Evolutionary conservation across 768 basidiomycete species (phyloP).

Genomic region (Pleurotus djamor): DNA sequence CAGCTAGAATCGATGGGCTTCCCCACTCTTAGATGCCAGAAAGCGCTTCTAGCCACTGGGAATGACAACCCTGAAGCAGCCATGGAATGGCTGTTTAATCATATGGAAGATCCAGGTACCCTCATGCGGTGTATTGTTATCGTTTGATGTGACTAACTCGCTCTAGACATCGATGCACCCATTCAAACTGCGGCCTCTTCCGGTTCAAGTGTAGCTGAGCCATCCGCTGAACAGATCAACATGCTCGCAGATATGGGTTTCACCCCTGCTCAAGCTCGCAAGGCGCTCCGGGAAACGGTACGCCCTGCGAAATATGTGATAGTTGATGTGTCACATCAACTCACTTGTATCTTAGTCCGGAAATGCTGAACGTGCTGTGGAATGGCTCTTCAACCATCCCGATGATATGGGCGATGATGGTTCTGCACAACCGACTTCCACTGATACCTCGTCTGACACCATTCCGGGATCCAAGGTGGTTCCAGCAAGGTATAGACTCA

Average conservation of each 20-base stretch:
- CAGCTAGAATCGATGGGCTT: conserved; percentile 93
- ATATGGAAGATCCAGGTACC: conserved; percentile 92
- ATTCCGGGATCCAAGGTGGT: conserved; percentile 52
- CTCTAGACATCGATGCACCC: conserved; percentile 82
- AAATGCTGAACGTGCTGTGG: conserved; percentile 82
- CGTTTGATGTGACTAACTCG: background rate
- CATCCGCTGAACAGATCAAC: conserved; percentile 64
- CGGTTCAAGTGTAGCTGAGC: conserved; percentile 39
- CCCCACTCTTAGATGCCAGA: conserved; percentile 80
- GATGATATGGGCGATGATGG: conserved; percentile 74
- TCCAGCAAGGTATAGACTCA: conserved; percentile 78
- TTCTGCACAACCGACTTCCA: conserved; percentile 18
- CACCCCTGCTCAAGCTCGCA: conserved; percentile 74
- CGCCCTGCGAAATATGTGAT: conserved; percentile 20
- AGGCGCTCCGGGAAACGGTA: conserved; percentile 87
- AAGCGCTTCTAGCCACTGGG: conserved; percentile 88
- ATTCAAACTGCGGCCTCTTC: conserved; percentile 35
- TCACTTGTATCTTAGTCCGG: conserved; percentile 44
- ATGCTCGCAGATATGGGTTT: conserved; percentile 94
- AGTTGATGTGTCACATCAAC: background rate
- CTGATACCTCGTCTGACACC: conserved; percentile 18
- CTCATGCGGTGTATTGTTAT: background rate
- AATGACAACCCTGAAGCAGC: conserved; percentile 73
- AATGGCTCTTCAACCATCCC: conserved; percentile 95
- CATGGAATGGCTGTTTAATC: conserved; percentile 94